Base-by-base conservation (phyloP, 805 yeast species). In the Candida dajiaensis region DNA sequence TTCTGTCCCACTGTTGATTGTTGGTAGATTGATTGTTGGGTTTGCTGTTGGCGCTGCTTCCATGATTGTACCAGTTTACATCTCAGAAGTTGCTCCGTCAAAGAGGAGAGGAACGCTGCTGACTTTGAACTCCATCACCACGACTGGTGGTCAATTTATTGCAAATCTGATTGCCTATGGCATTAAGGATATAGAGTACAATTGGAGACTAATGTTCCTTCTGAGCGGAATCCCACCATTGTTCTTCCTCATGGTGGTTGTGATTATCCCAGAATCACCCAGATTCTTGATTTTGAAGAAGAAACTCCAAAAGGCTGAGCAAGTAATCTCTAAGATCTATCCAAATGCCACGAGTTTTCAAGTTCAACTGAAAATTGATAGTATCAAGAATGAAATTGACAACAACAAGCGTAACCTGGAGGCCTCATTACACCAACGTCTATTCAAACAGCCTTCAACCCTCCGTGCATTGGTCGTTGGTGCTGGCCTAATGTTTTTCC, bases 31-130 rank as follows among this genome's bases (percentile, higher is more conserved):
- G 26, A 61, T 81, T 28, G 76, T 85, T 15, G 90, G 90, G n/a
- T 56, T 82, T 22, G 89, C 85, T 9, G 81, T 85, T 21, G 94
- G 94, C 15, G 75, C 77, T 23, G 83, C 85, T 6, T 77, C 89
- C 0, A 85, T 83, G 55, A 70, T 81, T 37, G 79, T 81, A 3
- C 92, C 84, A 0, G 70, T 77, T 13, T 78, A 74, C 56, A 65
- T 78, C 13, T 72, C 80, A 21, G 85, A 79, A 57, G 65, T 77
- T 23, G 67, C 76, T 4, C 76, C 77, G 2, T 62, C 72, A 3
- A 62, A 55, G 20, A 58, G 60, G 11, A 63, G 76, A 53, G 75
- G 76, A 2, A 58, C 63, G 3, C 54, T 70, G 38, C 53, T 68
- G 44, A 67, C 72, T 9, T 55, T 70, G 43, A 69, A 69, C 56